Conservation (phyloP, 2,329 filamentous ascomycete genomes). For the Parascedosporium putredinis region DNA sequence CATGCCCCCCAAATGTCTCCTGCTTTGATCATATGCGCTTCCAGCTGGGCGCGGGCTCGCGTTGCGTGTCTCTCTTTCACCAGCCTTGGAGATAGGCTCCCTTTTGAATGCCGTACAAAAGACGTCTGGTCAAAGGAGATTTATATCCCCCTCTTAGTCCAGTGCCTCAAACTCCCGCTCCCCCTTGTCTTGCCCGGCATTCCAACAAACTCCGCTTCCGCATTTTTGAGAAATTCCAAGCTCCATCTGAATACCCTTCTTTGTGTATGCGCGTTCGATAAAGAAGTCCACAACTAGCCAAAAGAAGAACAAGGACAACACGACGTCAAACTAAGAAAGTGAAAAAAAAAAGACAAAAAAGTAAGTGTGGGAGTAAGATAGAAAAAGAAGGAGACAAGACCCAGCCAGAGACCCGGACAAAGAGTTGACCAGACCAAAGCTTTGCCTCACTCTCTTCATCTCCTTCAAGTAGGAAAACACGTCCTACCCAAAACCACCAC, state of each 20-base stretch:
- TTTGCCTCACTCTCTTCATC: neutral
- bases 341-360: neutral
- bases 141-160: neutral
- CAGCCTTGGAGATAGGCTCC: too few relatives aligned
- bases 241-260: too few relatives aligned
- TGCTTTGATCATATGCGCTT: conserved; percentile 7
- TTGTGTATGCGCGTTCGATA: too few relatives aligned
- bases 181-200: conserved; percentile 2
- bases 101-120: too few relatives aligned
- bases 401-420: too few relatives aligned
- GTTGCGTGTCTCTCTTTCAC: too few relatives aligned
- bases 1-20: conserved; percentile 1
- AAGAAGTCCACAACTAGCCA: neutral
- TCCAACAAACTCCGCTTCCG: neutral
- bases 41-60: too few relatives aligned
- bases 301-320: neutral
- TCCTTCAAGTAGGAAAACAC: neutral
- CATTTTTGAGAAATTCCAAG: neutral
- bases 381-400: too few relatives aligned
- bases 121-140: too few relatives aligned
- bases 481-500: too few relatives aligned
- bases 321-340: too few relatives aligned
- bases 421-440: too few relatives aligned
- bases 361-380: neutral
- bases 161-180: neutral